Evolutionary conservation across 257 asterid species (phyloP).

Genomic region (Nicotiana knightiana): DNA sequence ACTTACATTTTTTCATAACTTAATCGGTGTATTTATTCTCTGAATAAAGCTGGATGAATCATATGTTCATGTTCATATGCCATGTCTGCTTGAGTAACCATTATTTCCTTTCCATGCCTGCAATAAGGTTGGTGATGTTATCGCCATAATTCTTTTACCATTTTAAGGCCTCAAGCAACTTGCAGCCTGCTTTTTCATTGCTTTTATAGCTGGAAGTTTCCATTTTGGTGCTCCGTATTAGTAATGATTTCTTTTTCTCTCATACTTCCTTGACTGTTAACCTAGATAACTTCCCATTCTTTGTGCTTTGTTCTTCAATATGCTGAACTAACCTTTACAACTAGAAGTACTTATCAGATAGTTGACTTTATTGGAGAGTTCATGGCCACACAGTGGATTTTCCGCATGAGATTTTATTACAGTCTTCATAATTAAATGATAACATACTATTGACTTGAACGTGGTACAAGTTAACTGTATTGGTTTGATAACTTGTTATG

Average conservation of each 20-base stretch:
- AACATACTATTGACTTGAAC: no score
- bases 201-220: neutral
- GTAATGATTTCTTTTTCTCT: neutral
- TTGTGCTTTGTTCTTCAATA: neutral
- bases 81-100: neutral
- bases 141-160: neutral
- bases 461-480: no score
- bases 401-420: no score
- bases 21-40: no score
- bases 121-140: neutral
- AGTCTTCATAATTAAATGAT: no score
- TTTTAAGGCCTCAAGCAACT: constrained; percentile 2
- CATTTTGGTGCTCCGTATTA: neutral
- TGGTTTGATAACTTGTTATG: no score
- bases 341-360: no score
- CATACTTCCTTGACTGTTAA: neutral
- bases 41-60: neutral
- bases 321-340: neutral
- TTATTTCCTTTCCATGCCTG: neutral
- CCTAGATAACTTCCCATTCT: neutral
- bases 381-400: no score
- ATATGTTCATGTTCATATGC: neutral
- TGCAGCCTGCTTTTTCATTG: neutral
- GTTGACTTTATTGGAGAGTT: no score
- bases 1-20: neutral